Evolutionary conservation across 2,329 filamentous ascomycete genomes (phyloP), one percentile per base, ranked within the genome.

Genomic region (Amauroascus niger): DNA sequence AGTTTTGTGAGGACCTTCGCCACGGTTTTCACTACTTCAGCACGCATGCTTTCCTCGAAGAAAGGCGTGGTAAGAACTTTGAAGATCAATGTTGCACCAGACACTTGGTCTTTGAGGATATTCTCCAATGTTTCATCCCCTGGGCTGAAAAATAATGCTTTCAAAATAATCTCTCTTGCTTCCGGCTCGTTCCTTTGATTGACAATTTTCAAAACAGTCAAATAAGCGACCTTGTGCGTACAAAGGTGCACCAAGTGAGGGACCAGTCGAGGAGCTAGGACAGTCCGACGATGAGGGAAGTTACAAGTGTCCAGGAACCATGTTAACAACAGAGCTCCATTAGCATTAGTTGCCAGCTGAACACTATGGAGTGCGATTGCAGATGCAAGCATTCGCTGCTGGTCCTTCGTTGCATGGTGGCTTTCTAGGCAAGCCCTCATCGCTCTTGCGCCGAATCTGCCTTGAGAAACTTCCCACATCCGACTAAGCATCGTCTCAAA

Each of bases 271-370:
- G 93, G 93, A 43, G 93, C 90, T 53, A 98, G 78, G 26, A 97
- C 90, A 22, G 88, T 94, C 55, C 93, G 86, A 59, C 93, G 86
- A 61, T 86, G 83, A 33, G 91, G 89, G 75, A 97, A 95, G 13
- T 87, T 96, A 78, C 93, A 98, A 1, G 93, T 97, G 67, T 98
- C 93, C 53, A 98, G 77, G 77, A 97, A 94, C 93, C 93, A 98
- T 9, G 93, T 98, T 60, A 98, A 74, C 20, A 98, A 78, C 47
- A 98, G 76, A 40, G 93, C 93, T 30, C 93, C 93, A 63, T 98
- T 98, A 46, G 90, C 86, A 67, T 96, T 97, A 48, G 91, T 96
- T 8, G 93, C 91, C 58, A 98, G 79, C 72, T 96, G 90, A 24
- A 96, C 91, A 64, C 91, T 95, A 74, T 97, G 89, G 40, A 97